Evolutionary conservation across 164 flowering plant species (phyloP).

Genomic region (Vitis rupestris): DNA sequence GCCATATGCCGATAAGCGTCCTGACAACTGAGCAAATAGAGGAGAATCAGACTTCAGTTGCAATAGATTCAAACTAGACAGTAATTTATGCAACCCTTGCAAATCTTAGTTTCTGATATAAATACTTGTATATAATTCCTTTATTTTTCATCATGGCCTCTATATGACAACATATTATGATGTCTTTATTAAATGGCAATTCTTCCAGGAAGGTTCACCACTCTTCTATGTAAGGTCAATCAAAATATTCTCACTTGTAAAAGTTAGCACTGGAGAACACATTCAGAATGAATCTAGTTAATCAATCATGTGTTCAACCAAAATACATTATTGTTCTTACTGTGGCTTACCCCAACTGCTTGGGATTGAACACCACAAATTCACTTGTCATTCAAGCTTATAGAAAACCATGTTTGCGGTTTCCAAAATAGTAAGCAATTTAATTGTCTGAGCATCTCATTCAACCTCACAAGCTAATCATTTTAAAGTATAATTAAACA

Average conservation of each 20-base stretch:
- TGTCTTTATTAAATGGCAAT: background rate
- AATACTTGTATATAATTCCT: background rate
- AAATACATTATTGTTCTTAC: background rate
- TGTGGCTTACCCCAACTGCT: background rate
- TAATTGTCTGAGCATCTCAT: background rate
- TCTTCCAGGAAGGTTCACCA: background rate
- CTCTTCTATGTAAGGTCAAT: background rate
- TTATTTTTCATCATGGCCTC: background rate
- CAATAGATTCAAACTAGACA: background rate
- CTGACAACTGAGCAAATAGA: slow-evolving; percentile 61
- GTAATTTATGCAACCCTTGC: background rate
- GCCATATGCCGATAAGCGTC: slow-evolving; percentile 66
- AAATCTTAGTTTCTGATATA: background rate
- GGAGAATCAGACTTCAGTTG: slow-evolving; percentile 3
- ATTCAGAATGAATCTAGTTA: background rate
- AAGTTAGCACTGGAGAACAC: background rate
- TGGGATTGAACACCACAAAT: background rate
- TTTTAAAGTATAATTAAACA: background rate
- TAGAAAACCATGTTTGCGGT: background rate
- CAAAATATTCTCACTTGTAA: background rate
- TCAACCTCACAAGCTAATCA: background rate
- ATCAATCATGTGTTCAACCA: background rate
- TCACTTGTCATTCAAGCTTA: background rate
- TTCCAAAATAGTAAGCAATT: background rate
- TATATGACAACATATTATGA: background rate